Evolutionary conservation across 371 early-diverging fungal species (phyloP), one percentile per base, ranked within the genome.

Genomic region (Mucor piriformis): DNA sequence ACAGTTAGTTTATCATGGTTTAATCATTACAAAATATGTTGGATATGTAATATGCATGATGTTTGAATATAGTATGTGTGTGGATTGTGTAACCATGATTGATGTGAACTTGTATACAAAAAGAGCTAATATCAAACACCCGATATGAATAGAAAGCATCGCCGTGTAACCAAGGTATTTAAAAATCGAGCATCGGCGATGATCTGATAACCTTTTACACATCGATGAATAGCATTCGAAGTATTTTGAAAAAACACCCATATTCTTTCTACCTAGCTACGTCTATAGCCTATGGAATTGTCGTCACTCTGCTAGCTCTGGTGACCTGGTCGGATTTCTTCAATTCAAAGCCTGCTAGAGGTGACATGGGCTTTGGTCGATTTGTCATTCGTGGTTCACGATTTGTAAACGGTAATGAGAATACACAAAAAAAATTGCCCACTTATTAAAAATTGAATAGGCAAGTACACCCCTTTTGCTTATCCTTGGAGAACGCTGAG

Each of bases 351-450:
- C 78, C 78, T n/a, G 20, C 25, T 6, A 56, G 65, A 29, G 78
- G 78, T 15, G 74, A 74, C 35, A 74, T 77, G 72, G 78, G 78
- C 0, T 57, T 74, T 27, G 77, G 77, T 6, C 54, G 64, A 18
- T 77, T 77, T 51, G 10, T 68, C 13, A 77, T 77, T 34, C 49
- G 74, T 50, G 77, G 77, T 4, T 55, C 69, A 33, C 69, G 76
- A 6, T 62, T 56, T 34, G 50, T 68, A 8, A 38, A 76, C 33
- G 71, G 76, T 73, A 66, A 57, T n/a, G n/a, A n/a, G n/a, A n/a
- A n/a, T n/a, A n/a, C n/a, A n/a, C n/a, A n/a, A n/a, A n/a, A n/a
- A n/a, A n/a, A n/a, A n/a, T n/a, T n/a, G n/a, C n/a, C n/a, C n/a
- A n/a, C n/a, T n/a, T n/a, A n/a, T n/a, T n/a, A n/a, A n/a, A n/a